Base-by-base conservation (phyloP, 495 filamentous ascomycete genomes). In the Neurospora pannonica region DNA sequence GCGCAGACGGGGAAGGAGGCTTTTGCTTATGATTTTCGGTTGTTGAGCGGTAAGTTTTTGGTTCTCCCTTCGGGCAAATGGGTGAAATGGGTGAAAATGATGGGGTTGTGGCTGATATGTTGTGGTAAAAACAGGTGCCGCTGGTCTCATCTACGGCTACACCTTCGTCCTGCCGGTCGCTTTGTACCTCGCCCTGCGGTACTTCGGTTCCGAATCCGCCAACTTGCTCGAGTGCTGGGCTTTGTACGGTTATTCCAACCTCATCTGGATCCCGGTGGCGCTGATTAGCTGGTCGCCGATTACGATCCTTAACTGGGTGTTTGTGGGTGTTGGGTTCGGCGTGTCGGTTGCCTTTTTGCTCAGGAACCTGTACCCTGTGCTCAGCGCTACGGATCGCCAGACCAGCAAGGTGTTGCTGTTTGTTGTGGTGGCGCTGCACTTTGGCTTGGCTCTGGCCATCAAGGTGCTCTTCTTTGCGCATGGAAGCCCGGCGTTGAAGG, bases 391-490 rank as follows among this genome's bases (percentile, higher is more conserved):
- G 60, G 96, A 97, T 83, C 89, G 90, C 70, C 94, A 97, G 85
- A 93, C 93, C 19, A 95, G 93, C 81, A 96, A 95, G 85, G 87
- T 94, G 72, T 83, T 99, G 72, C 86, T 99, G 74, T 87, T 97
- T 48, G 84, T 94, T 70, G 94, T 98, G 70, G 88, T 98, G 43
- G 87, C 86, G 31, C 85, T 98, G 75, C 96, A 99, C 84, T 91
- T 94, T 24, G 97, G 91, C 17, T 84, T 99, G 77, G 90, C 95
- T 8, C 87, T 98, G 78, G 91, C 95, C 5, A 98, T 99, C 82
- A 98, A 97, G 87, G 89, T 97, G 74, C 84, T 97, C 17, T 98
- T 98, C 88, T 99, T 99, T 85, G 95, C 95, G 83, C 89, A 92
- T 71, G 90, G 86, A 43, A 93, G 92, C 82, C 90, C 90, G 5